Evolutionary conservation across 2,329 filamentous ascomycete species (phyloP).

Genomic region (Emmonsia crescens): DNA sequence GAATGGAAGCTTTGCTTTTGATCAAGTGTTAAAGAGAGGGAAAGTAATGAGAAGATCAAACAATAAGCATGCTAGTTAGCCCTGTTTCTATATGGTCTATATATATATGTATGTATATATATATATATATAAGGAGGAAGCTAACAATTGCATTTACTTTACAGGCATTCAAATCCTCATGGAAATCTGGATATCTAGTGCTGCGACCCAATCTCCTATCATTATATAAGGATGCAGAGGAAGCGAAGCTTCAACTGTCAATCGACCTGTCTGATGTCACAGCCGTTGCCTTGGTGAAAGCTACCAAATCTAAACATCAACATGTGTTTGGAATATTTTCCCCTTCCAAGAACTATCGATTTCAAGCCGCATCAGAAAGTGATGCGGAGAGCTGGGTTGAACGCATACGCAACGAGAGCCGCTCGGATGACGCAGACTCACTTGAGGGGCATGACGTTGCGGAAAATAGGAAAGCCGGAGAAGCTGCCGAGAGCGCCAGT

Average conservation of each 20-base stretch:
- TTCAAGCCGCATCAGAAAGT: constrained; percentile 61
- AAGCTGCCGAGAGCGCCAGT: constrained; percentile 27
- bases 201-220: constrained; percentile 82
- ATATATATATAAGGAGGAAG: neutral
- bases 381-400: constrained; percentile 84
- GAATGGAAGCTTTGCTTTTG: constrained; percentile 92
- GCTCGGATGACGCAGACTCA: constrained; percentile 48
- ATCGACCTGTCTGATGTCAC: constrained; percentile 83
- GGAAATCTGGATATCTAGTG: constrained; percentile 84
- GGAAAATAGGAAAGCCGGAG: constrained; percentile 50
- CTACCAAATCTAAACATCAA: constrained; percentile 74
- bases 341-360: constrained; percentile 79
- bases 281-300: constrained; percentile 77
- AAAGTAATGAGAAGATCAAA: constrained; percentile 79
- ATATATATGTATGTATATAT: too few relatives aligned
- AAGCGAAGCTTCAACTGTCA: constrained; percentile 80
- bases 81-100: constrained; percentile 5
- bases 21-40: constrained; percentile 83
- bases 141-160: neutral
- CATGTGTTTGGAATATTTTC: constrained; percentile 91
- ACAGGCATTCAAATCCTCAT: constrained; percentile 52
- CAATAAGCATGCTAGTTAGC: constrained; percentile 67
- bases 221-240: constrained; percentile 84
- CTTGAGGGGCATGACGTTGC: constrained; percentile 32
- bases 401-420: constrained; percentile 64